Evolutionary conservation across 352 stramenopile genomes (phyloP).

Genomic region (Phytopythium sindhum): DNA sequence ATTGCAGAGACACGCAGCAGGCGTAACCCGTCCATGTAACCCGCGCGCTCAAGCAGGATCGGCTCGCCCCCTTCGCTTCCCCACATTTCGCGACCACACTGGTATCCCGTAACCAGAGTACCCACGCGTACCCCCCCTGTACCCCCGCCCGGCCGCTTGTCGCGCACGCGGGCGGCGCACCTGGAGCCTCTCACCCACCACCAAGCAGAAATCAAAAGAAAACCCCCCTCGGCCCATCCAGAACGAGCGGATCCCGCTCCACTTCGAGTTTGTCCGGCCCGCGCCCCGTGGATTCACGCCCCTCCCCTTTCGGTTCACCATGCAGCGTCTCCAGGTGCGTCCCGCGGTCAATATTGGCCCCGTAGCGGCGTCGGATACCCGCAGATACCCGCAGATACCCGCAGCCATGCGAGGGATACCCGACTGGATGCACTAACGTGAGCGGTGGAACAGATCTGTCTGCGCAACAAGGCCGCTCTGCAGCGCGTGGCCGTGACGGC

Average conservation of each 20-base stretch:
- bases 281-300: neutral
- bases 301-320: conserved; percentile 7
- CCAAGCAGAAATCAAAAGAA: conserved; percentile 28
- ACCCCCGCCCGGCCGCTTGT: neutral
- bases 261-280: neutral
- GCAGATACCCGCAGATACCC: neutral
- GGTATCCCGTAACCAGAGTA: no score
- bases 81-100: no score
- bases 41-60: no score
- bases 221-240: conserved; percentile 5
- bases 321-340: conserved; percentile 70
- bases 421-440: neutral
- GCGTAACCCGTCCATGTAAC: no score
- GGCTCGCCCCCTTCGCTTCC: no score
- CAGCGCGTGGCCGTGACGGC: conserved; percentile 38
- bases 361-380: no score
- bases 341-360: neutral
- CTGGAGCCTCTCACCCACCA: conserved; percentile 7
- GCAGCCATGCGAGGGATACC: neutral
- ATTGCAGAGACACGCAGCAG: no score
- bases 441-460: conserved; percentile 23
- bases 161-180: neutral
- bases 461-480: conserved; percentile 56
- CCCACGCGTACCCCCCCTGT: neutral
- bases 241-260: neutral